These are phyloP conservation scores for Stylosanthes scabra DNA, from an alignment of 331 rosid genomes.

Conservation along the genomic window DNA sequence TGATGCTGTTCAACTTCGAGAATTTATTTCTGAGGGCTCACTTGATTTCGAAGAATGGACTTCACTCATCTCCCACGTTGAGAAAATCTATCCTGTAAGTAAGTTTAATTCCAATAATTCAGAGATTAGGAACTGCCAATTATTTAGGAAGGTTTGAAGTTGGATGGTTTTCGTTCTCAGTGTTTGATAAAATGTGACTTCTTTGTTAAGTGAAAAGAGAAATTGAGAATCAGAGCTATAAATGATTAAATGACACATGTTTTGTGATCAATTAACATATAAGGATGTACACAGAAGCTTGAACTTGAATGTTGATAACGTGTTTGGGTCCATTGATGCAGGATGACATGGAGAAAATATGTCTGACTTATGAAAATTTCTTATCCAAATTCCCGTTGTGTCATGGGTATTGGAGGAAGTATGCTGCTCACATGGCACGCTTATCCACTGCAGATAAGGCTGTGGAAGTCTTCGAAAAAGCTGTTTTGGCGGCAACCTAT, in stretches of 20 bases:
- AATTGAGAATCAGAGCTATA: conserved; percentile 10
- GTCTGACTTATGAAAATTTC: conserved; percentile 70
- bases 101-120: conserved; percentile 42
- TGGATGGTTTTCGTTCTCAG: conserved; percentile 15
- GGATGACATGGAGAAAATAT: conserved; percentile 67
- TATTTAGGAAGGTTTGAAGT: conserved; percentile 19
- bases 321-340: conserved; percentile 51
- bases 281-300: conserved; percentile 14
- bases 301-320: conserved; percentile 36
- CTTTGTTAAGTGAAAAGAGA: conserved; percentile 14
- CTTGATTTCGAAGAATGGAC: conserved; percentile 74
- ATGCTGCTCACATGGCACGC: conserved; percentile 63
- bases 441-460: conserved; percentile 68
- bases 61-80: conserved; percentile 62
- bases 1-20: conserved; percentile 49
- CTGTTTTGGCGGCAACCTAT: conserved; percentile 70
- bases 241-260: not conserved
- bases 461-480: conserved; percentile 81
- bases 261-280: conserved; percentile 10
- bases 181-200: conserved; percentile 13
- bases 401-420: conserved; percentile 91
- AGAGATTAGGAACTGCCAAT: not conserved
- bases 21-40: conserved; percentile 51
- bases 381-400: conserved; percentile 85
- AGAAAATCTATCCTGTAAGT: conserved; percentile 65